These are phyloP conservation scores for Pseudozyma sp. DNA, from an alignment of 1,284 basidiomycete genomes.

Conservation along the genomic window DNA sequence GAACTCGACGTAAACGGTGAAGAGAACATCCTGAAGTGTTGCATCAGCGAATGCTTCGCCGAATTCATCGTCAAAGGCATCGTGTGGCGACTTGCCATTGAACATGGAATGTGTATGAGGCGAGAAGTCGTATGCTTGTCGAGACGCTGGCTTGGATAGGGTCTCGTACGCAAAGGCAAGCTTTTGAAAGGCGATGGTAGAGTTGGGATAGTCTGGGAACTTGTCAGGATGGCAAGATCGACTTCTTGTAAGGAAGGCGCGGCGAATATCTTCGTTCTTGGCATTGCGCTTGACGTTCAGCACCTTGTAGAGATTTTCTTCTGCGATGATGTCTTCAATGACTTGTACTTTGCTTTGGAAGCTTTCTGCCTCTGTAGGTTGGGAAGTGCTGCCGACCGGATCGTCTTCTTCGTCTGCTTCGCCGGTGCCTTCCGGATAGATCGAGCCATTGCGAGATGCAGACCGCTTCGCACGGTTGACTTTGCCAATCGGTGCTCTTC, in stretches of 20 bases:
- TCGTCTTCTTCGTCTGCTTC: constrained; percentile 4
- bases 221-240: constrained; percentile 86
- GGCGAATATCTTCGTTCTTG: constrained; percentile 77
- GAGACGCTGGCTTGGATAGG: constrained; percentile 78
- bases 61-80: constrained; percentile 50
- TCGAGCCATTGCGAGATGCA: neutral
- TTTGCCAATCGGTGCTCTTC: constrained; percentile 44
- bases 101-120: constrained; percentile 46
- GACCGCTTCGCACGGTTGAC: constrained; percentile 26
- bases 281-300: constrained; percentile 75
- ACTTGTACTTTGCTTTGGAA: constrained; percentile 45
- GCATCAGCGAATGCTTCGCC: constrained; percentile 50
- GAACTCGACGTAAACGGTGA: constrained; percentile 82
- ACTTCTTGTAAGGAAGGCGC: constrained; percentile 81
- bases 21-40: constrained; percentile 76
- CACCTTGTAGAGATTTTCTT: constrained; percentile 77
- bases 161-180: constrained; percentile 85
- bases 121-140: constrained; percentile 77
- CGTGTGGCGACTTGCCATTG: constrained; percentile 45
- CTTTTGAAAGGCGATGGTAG: constrained; percentile 85
- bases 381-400: neutral
- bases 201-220: constrained; percentile 79
- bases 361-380: constrained; percentile 8
- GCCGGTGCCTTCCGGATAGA: neutral
- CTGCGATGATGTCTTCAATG: constrained; percentile 52